Conservation (phyloP, 768 basidiomycete species). For the Lactarius vividus region DNA sequence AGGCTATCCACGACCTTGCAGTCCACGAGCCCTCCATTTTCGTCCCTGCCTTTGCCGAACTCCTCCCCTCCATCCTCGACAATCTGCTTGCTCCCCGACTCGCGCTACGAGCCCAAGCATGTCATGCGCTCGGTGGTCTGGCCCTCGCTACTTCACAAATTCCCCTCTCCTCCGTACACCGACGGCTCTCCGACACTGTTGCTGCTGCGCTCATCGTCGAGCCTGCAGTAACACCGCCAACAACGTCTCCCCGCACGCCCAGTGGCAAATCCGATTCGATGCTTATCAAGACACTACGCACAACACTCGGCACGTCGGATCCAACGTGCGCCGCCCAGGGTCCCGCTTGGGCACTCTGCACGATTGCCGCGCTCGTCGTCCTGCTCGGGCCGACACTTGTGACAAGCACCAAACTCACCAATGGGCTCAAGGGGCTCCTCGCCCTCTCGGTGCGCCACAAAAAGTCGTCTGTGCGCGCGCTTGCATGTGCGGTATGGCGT, state of each 20-base stretch:
- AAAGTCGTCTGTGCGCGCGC: slow-evolving; percentile 60
- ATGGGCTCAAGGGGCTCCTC: slow-evolving; percentile 50
- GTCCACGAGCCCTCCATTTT: slow-evolving; percentile 63
- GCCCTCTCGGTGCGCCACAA: slow-evolving; percentile 56
- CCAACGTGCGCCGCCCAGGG: slow-evolving; percentile 66
- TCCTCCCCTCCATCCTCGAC: slow-evolving; percentile 60
- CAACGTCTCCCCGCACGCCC: slow-evolving; percentile 36
- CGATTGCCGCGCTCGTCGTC: slow-evolving; percentile 62
- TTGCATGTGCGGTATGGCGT: slow-evolving; percentile 66
- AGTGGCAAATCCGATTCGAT: slow-evolving; percentile 41
- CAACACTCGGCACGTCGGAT: slow-evolving; percentile 54
- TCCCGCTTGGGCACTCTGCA: slow-evolving; percentile 73
- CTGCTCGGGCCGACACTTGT: slow-evolving; percentile 59
- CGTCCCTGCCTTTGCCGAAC: slow-evolving; percentile 58
- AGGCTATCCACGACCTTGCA: slow-evolving; percentile 75
- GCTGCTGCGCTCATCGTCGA: slow-evolving; percentile 47
- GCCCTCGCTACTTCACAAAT: slow-evolving; percentile 52
- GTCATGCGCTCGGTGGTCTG: slow-evolving; percentile 71
- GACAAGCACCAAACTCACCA: slow-evolving; percentile 43
- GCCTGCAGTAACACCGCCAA: slow-evolving; percentile 29
- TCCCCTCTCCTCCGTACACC: slow-evolving; percentile 48
- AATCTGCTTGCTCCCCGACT: slow-evolving; percentile 65
- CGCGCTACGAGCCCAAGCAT: slow-evolving; percentile 66
- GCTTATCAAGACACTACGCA: slow-evolving; percentile 65
- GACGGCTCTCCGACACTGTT: slow-evolving; percentile 50